Evolutionary conservation across 1,284 basidiomycete genomes (phyloP).

Genomic region (Fistulinella cinereoalba): DNA sequence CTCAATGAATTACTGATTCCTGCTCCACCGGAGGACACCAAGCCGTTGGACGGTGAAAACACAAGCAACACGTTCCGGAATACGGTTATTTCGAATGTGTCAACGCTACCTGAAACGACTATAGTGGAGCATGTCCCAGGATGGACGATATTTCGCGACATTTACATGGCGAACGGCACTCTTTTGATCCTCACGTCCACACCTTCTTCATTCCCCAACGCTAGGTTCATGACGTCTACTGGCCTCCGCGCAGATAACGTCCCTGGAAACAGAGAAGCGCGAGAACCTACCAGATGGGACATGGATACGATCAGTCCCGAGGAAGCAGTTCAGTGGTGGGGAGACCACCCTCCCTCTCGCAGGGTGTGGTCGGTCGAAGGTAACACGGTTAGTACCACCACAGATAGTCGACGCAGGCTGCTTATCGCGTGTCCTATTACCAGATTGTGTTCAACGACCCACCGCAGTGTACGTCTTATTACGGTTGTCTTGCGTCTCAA

Average conservation of each 20-base stretch:
- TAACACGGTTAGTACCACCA: constrained; percentile 51
- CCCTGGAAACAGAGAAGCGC: constrained; percentile 59
- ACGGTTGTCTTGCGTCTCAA: neutral
- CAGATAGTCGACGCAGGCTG: neutral
- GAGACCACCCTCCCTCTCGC: constrained; percentile 34
- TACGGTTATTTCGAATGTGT: constrained; percentile 6
- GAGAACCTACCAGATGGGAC: constrained; percentile 62
- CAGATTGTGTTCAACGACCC: constrained; percentile 67
- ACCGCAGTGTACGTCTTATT: constrained; percentile 43
- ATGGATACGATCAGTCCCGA: constrained; percentile 59
- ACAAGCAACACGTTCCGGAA: neutral
- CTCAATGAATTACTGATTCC: constrained; percentile 1
- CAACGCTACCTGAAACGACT: constrained; percentile 47
- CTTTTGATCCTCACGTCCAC: constrained; percentile 59
- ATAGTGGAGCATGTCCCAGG: constrained; percentile 66
- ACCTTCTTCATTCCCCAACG: constrained; percentile 53
- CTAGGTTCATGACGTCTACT: constrained; percentile 67
- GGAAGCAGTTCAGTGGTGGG: constrained; percentile 65
- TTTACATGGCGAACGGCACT: constrained; percentile 79
- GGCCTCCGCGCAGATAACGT: constrained; percentile 57
- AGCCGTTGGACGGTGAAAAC: neutral
- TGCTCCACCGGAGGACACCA: constrained; percentile 2
- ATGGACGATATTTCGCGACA: constrained; percentile 76
- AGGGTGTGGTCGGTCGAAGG: constrained; percentile 66
- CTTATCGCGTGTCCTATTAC: constrained; percentile 3